Conservation (phyloP, 2,329 filamentous ascomycete species). For the Elsinoe ampelina region DNA sequence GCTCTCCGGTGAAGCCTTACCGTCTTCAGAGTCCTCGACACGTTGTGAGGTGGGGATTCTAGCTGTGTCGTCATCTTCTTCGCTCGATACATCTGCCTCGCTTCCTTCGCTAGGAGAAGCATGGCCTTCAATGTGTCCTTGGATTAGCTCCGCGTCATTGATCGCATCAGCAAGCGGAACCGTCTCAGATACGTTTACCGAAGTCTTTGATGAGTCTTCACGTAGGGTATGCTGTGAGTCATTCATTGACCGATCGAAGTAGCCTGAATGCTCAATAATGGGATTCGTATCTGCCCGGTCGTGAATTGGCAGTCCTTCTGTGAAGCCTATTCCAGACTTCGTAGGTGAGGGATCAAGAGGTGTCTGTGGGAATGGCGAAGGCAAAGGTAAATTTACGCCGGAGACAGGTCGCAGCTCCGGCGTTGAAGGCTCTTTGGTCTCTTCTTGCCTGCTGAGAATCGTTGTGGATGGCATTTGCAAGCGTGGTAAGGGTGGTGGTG, state of each 20-base stretch:
- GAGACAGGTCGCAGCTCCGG: conserved; percentile 25
- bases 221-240: too few relatives aligned
- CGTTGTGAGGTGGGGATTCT: neutral
- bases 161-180: neutral
- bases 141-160: neutral
- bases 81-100: conserved; percentile 12
- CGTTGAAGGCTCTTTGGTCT: conserved; percentile 21
- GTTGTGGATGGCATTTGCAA: conserved; percentile 18
- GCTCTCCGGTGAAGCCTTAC: neutral
- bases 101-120: conserved; percentile 7
- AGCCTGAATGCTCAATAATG: neutral
- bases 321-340: neutral
- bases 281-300: neutral
- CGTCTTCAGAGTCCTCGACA: neutral
- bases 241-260: neutral
- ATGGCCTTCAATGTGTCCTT: conserved; percentile 4
- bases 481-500: conserved; percentile 21
- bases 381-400: conserved; percentile 24
- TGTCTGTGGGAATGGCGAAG: conserved; percentile 25
- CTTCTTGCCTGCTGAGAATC: neutral
- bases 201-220: too few relatives aligned
- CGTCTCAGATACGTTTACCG: neutral
- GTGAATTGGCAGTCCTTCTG: neutral
- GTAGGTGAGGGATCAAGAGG: neutral
- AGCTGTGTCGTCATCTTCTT: neutral